Base-by-base conservation (phyloP, 495 filamentous ascomycete species). In the Astrothelium subdiscretum region DNA sequence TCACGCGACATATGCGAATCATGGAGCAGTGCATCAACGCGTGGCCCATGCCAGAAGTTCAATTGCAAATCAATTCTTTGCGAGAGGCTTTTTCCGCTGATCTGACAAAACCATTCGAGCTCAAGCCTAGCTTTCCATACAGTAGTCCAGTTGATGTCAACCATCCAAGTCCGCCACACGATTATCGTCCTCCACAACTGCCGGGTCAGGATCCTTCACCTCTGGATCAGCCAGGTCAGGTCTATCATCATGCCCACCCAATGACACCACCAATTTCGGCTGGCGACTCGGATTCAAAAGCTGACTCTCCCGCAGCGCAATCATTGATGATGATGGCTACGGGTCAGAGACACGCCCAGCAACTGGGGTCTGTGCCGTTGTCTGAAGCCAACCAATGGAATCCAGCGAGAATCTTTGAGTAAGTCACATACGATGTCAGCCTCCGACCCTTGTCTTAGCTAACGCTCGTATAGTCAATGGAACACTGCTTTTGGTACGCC, bases 61-160 rank as follows among this genome's bases (percentile, higher is more conserved):
- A 95, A 70, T 83, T 85, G 32, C 91, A 96, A 73, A 89, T 98
- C 63, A 85, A 97, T 67, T 87, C 90, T 8, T 80, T 98, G 32
- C 83, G 92, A 52, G 86, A 94, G 70, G 94, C 94, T 18, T 97
- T 98, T 69, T 97, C 92, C 22, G 89, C 90, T 31, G 91, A 98
- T 73, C 83, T 79, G 22, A 85, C 77, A 66, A 89, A 88, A 67
- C 87, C 92, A 3, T 98, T 98, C 71, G 87, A 92, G 68, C 75
- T 98, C 59, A 96, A 92, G 73, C 80, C 86, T 18, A 87, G 81
- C 59, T 96, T 97, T 68, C 92, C 92, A 0, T 94, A 91, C 69
- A 88, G 88, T 20, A 95, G 89, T 73, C 91, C 89, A 10, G 77
- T 84, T 70, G 75, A 85, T 74, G 79, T 60, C 66, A 73, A 22